Evolutionary conservation across 257 asterid genomes (phyloP).

Genomic region (Solanum tarijense): DNA sequence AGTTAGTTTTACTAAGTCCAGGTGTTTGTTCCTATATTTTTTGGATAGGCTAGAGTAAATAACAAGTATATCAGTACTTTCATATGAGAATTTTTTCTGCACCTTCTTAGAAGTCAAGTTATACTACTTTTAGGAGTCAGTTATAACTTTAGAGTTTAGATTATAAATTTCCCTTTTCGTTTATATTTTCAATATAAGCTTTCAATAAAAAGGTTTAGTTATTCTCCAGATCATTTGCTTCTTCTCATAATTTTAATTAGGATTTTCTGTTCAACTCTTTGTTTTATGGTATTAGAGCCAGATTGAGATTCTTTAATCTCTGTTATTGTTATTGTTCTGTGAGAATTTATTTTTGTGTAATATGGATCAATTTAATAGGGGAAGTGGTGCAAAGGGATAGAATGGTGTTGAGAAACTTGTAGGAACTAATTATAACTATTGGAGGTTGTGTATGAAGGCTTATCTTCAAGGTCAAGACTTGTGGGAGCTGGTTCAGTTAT

Average conservation of each 20-base stretch:
- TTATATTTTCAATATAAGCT: no score
- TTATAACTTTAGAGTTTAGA: no score
- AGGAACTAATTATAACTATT: neutral
- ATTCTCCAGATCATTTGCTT: no score
- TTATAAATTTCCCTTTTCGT: no score
- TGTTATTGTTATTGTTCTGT: no score
- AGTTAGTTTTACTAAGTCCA: no score
- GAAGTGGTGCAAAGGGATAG: neutral
- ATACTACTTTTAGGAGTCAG: neutral
- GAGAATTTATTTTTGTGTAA: no score
- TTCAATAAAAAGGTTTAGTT: no score
- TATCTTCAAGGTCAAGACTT: neutral
- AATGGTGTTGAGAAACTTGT: neutral
- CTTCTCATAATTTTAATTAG: no score
- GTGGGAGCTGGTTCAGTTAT: neutral
- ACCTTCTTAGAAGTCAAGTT: neutral
- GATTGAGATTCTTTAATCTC: no score
- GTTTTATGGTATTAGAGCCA: no score
- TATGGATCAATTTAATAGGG: neutral
- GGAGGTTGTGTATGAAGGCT: neutral
- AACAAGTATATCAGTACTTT: neutral
- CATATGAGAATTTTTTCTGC: neutral
- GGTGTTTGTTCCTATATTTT: neutral
- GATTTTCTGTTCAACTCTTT: no score
- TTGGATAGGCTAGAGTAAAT: neutral